Base-by-base conservation (phyloP, 2,329 filamentous ascomycete genomes). In the Orbilia quercus region DNA sequence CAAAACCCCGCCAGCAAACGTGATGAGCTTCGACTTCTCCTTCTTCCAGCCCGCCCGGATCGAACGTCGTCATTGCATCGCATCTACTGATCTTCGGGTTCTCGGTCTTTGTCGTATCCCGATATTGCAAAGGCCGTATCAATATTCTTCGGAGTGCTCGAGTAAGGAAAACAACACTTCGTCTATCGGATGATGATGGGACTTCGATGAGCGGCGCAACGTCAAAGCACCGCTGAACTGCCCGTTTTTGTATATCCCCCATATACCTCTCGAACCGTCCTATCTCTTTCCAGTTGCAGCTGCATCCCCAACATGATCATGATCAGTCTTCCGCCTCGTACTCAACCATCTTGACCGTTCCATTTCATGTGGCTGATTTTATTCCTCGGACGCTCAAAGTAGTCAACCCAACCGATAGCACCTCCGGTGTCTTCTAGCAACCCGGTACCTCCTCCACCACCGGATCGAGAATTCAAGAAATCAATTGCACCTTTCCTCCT, bases 121-220 rank as follows among this genome's bases (percentile, higher is more conserved):
- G 23, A 28, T 31, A n/a, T 20, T 50, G 4, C 9, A 18, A 45
- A 45, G 16, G 6, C n/a, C n/a, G 7, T 20, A 28, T 31, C n/a
- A n/a, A n/a, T n/a, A n/a, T 50, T 22, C 12, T 50, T 14, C 7
- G 23, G n/a, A 28, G 9, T 4, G 45, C 20, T 50, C 2, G 28
- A 18, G n/a, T 9, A 31, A 50, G 3, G 20, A 25, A 20, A 28
- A 7, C 9, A 23, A 22, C 9, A 54, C 25, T 16, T 28, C 31
- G 23, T 22, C 20, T 40, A 38, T 38, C 50, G 42, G 57, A 60
- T 40, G 57, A 60, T 40, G 28, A 59, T 67, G 54, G 54, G 63
- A 59, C 22, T 55, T 55, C 64, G 55, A 48, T 51, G 54, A 69
- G 48, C 42, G 23, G 50, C 38, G 28, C n/a, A 38, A 16, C 50